Evolutionary conservation across 2,329 filamentous ascomycete species (phyloP).

Genomic region (Paraconiothyrium brasiliense): DNA sequence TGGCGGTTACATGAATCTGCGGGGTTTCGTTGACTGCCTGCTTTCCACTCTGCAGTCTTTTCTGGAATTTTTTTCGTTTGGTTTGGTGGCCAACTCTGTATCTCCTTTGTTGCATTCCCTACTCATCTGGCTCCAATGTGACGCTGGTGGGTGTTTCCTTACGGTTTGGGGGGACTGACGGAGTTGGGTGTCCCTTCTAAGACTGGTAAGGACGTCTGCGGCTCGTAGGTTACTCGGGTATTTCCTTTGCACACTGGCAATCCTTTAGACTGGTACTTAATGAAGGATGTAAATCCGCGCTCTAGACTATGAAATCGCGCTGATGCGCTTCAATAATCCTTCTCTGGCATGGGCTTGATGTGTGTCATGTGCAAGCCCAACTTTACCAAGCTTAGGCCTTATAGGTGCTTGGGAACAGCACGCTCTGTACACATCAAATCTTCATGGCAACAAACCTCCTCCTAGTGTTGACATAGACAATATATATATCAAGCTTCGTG

Average conservation of each 20-base stretch:
- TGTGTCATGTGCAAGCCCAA: neutral
- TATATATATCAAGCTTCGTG: neutral
- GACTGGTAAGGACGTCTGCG: slow-evolving; percentile 45
- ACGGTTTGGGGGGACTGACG: slow-evolving; percentile 28
- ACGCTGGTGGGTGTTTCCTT: slow-evolving; percentile 21
- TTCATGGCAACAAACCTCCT: no score
- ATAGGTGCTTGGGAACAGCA: no score
- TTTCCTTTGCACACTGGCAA: slow-evolving; percentile 41
- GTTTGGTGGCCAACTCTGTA: slow-evolving; percentile 23
- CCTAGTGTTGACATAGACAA: no score
- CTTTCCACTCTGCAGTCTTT: slow-evolving; percentile 28
- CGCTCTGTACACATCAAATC: no score
- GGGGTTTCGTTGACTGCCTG: slow-evolving; percentile 26
- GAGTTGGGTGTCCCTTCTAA: slow-evolving; percentile 47
- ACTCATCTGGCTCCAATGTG: slow-evolving; percentile 26
- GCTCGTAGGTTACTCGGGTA: slow-evolving; percentile 32
- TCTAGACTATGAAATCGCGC: slow-evolving; percentile 45
- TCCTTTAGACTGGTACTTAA: slow-evolving; percentile 53
- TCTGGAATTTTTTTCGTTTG: slow-evolving; percentile 33
- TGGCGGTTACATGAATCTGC: slow-evolving; percentile 36
- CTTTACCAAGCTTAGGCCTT: no score
- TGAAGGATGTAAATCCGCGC: slow-evolving; percentile 50
- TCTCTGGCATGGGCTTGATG: neutral
- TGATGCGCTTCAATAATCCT: slow-evolving; percentile 43
- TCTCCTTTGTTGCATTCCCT: slow-evolving; percentile 41